A percentile compares a stretch with the other conserved stretches of the same genome.
Evolutionary conservation across 257 asterid species (phyloP).

Genomic region (Solanum piurae): DNA sequence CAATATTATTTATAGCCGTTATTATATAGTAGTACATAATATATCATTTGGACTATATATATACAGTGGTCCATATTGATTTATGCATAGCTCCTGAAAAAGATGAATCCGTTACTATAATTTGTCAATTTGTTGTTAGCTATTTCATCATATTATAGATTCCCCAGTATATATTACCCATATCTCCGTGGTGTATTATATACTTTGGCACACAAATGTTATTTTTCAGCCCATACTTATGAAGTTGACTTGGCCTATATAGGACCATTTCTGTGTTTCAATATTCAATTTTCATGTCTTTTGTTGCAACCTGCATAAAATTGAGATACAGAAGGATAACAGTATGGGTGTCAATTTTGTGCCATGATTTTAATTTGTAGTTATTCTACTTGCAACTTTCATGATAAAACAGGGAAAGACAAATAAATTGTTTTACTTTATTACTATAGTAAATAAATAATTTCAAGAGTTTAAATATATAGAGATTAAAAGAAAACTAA

Average conservation of each 20-base stretch:
- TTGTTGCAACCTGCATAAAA: not conserved
- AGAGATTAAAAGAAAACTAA: too few species aligned
- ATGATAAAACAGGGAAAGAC: not conserved
- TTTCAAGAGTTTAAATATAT: not conserved
- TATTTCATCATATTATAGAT: not conserved
- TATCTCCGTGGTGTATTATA: not conserved
- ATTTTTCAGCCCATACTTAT: not conserved
- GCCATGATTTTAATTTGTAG: not conserved
- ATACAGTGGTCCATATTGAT: not conserved
- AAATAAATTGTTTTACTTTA: not conserved
- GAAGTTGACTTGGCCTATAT: not conserved
- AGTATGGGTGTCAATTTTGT: not conserved
- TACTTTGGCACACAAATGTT: not conserved
- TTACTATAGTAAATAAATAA: not conserved
- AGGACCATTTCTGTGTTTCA: not conserved
- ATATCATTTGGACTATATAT: not conserved
- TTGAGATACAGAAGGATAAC: not conserved
- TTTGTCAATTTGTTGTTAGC: not conserved
- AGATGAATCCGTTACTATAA: not conserved
- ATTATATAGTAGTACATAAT: not conserved
- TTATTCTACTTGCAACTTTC: not conserved
- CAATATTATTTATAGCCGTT: not conserved
- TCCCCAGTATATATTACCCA: not conserved
- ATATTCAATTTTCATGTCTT: not conserved
- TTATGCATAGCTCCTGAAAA: not conserved